A percentile compares a stretch with the other conserved stretches of the same genome.
These are phyloP conservation scores for Jatropha curcas DNA, from an alignment of 345 rosid genomes.

Conservation along the genomic window DNA sequence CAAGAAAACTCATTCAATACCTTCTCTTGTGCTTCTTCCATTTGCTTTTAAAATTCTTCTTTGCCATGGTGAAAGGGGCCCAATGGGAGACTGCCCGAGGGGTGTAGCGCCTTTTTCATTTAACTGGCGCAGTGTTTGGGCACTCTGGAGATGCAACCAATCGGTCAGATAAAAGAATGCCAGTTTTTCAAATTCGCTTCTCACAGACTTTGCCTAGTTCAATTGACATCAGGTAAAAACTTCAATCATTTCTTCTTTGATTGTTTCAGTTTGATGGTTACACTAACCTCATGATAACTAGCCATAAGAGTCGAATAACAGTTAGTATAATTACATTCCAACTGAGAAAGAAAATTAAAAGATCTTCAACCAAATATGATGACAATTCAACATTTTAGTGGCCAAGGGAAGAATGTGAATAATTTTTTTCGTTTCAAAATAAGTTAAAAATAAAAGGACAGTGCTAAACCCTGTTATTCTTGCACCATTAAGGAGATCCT, in stretches of 20 bases:
- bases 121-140: neutral
- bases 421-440: too few species aligned
- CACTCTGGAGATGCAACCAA: conserved; percentile 18
- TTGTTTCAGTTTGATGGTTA: neutral
- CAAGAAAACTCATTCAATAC: neutral
- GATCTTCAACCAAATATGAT: too few species aligned
- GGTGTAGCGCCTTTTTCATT: neutral
- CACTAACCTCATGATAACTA: neutral
- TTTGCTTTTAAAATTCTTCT: neutral
- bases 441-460: too few species aligned
- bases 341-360: too few species aligned
- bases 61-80: neutral
- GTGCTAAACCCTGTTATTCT: too few species aligned
- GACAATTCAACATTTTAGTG: too few species aligned
- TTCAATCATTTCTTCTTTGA: neutral
- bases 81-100: neutral
- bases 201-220: neutral
- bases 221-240: neutral
- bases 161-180: neutral
- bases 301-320: neutral
- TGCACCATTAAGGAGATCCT: too few species aligned
- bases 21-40: neutral
- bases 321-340: too few species aligned
- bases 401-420: too few species aligned
- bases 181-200: neutral